Conservation (phyloP, 805 yeast species). For the Kuraishia ogatae region DNA sequence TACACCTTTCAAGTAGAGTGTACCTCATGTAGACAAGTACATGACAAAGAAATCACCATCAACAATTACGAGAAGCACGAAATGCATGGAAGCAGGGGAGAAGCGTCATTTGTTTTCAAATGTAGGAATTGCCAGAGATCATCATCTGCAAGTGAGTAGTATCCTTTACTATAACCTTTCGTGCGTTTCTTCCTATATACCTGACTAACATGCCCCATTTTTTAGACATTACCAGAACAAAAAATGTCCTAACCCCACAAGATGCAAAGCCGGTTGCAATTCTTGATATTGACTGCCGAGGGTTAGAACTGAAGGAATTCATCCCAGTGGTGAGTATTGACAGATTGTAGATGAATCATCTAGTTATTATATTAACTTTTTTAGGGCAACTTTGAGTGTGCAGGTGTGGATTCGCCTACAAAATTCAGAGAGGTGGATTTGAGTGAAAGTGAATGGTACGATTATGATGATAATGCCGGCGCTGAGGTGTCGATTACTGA, state of each 20-base stretch:
- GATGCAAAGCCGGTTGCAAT: constrained; percentile 35
- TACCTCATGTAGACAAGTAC: constrained; percentile 69
- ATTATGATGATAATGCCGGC: constrained; percentile 80
- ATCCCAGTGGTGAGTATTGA: constrained; percentile 37
- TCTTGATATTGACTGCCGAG: constrained; percentile 77
- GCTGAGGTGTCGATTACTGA: constrained; percentile 78
- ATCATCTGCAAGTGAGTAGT: constrained; percentile 12
- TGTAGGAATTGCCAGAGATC: constrained; percentile 54
- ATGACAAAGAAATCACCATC: constrained; percentile 61
- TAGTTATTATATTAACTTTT: too few species aligned
- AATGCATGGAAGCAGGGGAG: constrained; percentile 66
- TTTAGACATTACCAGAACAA: constrained; percentile 16
- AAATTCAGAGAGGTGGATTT: constrained; percentile 59
- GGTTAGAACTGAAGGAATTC: constrained; percentile 65
- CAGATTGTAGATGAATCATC: too few species aligned
- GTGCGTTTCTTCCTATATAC: background rate
- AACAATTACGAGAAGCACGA: constrained; percentile 60
- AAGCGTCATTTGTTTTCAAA: constrained; percentile 72
- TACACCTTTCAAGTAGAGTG: constrained; percentile 72
- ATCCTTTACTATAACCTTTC: constrained; percentile 3
- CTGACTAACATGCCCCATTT: constrained; percentile 1
- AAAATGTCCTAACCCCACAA: constrained; percentile 22
- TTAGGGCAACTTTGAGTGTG: constrained; percentile 46
- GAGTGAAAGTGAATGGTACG: constrained; percentile 85
- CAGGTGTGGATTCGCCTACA: constrained; percentile 42